A percentile compares a stretch with the other conserved stretches of the same genome.
Evolutionary conservation across 1,139 yeast species (phyloP).

Genomic region (Entelexis paramagnoliae): DNA sequence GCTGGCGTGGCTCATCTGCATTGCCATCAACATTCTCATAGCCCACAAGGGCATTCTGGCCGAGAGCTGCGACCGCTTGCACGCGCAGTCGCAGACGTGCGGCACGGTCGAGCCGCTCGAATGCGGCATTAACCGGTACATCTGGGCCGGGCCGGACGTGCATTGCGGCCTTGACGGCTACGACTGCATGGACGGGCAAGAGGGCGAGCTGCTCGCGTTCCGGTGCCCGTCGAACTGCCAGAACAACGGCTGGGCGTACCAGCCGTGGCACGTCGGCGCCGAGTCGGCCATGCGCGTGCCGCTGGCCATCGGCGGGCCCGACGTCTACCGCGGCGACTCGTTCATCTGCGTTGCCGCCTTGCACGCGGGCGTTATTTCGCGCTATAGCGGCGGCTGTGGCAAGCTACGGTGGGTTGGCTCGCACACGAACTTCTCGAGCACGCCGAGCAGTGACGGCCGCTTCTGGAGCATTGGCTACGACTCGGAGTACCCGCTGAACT

Average conservation of each 20-base stretch:
- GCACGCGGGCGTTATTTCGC: conserved; percentile 71
- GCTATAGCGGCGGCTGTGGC: conserved; percentile 74
- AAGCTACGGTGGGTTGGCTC: conserved; percentile 49
- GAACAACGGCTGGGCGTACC: conserved; percentile 64
- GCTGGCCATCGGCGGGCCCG: conserved; percentile 59
- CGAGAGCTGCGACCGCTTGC: not conserved
- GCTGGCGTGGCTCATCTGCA: conserved; percentile 18
- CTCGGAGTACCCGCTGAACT: conserved; percentile 69
- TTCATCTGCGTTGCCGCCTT: conserved; percentile 84
- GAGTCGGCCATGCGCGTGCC: conserved; percentile 59
- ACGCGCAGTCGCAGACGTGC: not conserved
- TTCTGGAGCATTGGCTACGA: conserved; percentile 51
- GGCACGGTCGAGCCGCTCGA: conserved; percentile 22
- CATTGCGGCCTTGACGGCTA: conserved; percentile 66
- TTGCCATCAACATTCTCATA: conserved; percentile 21
- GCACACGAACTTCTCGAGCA: conserved; percentile 34
- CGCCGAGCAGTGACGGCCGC: conserved; percentile 34
- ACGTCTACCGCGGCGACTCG: conserved; percentile 77
- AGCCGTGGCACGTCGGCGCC: conserved; percentile 67
- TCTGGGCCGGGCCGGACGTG: conserved; percentile 65
- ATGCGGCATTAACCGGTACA: conserved; percentile 31
- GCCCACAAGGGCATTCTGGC: conserved; percentile 27
- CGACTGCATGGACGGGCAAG: conserved; percentile 36
- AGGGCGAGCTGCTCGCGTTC: conserved; percentile 41
- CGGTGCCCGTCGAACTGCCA: conserved; percentile 88